Conservation (phyloP, 306 rosid species). For the Oxytropis ochrocephala region DNA sequence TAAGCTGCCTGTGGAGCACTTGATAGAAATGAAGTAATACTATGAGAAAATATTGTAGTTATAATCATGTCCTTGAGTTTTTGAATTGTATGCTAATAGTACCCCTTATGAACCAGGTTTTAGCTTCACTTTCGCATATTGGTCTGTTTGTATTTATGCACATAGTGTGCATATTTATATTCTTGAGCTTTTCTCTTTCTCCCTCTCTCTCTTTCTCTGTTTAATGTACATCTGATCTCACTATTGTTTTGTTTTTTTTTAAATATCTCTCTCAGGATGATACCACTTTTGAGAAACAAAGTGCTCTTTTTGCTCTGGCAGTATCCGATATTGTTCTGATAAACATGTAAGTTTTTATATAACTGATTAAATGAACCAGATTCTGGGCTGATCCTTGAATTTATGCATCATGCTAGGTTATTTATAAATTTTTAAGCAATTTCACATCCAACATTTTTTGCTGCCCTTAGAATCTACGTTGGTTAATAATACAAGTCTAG, state of each 20-base stretch:
- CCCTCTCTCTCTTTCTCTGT: not conserved
- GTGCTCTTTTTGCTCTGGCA: conserved; percentile 85
- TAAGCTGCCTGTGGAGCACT: not conserved
- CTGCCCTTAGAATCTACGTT: conserved; percentile 4
- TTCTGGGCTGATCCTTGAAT: not conserved
- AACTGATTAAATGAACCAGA: conserved; percentile 12
- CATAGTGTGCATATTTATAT: not conserved
- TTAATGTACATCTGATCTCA: not conserved
- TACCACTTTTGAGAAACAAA: conserved; percentile 93
- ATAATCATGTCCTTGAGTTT: not conserved
- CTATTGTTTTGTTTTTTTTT: not conserved
- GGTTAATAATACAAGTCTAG: not conserved
- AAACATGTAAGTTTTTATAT: conserved; percentile 67
- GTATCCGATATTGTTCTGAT: conserved; percentile 79
- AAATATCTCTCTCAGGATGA: conserved; percentile 62
- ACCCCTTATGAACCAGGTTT: not conserved
- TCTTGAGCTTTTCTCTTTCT: not conserved
- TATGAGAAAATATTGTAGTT: not conserved
- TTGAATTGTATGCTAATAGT: not conserved
- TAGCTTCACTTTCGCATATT: conserved; percentile 4
- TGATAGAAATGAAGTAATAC: not conserved
- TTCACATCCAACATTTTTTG: not conserved
- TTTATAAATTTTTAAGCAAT: conserved; percentile 8
- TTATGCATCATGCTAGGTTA: not conserved
- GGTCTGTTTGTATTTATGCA: not conserved